phyloP scores from a whole-genome alignment of 2,329 filamentous ascomycete genomes.

The Gnomoniopsis sp. region DNA sequence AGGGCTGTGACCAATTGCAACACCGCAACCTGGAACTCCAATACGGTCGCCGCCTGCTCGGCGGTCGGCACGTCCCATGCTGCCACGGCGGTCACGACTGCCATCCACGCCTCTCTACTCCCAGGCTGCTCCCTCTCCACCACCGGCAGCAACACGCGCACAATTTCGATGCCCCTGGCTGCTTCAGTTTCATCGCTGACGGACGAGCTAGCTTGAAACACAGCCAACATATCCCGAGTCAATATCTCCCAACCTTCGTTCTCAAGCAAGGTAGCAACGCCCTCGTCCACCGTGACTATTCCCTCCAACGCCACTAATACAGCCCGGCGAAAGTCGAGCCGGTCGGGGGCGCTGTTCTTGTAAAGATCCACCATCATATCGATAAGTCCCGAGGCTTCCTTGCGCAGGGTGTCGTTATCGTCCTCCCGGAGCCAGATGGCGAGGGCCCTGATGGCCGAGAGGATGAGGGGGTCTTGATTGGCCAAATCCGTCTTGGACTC shows the following conservation, averaged over 20 bases:
- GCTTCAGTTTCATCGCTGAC: slow-evolving; percentile 31
- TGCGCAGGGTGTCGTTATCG: slow-evolving; percentile 56
- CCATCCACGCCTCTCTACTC: slow-evolving; percentile 55
- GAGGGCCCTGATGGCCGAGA: slow-evolving; percentile 55
- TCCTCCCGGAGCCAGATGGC: slow-evolving; percentile 69
- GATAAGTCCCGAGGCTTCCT: slow-evolving; percentile 54
- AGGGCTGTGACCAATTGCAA: slow-evolving; percentile 54
- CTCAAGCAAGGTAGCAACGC: slow-evolving; percentile 43
- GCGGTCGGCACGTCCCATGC: slow-evolving; percentile 39
- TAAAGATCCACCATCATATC: slow-evolving; percentile 66
- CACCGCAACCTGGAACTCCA: slow-evolving; percentile 51
- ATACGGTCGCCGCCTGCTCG: slow-evolving; percentile 24
- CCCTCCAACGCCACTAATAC: slow-evolving; percentile 59
- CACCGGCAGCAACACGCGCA: slow-evolving; percentile 52
- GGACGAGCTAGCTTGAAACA: slow-evolving; percentile 34
- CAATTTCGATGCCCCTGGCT: slow-evolving; percentile 50
- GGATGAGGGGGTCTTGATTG: slow-evolving; percentile 54
- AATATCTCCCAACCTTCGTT: slow-evolving; percentile 54
- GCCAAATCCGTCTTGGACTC: slow-evolving; percentile 48
- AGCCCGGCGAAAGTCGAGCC: slow-evolving; percentile 53
- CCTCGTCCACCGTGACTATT: slow-evolving; percentile 45
- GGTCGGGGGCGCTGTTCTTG: slow-evolving; percentile 28
- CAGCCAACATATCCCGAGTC: slow-evolving; percentile 43
- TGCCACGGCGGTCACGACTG: slow-evolving; percentile 47
- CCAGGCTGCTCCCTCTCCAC: slow-evolving; percentile 43